Evolutionary conservation across 169 alveolate species (phyloP), one percentile per base, ranked within the genome.

Genomic region (Cryptosporidium meleagridis): DNA sequence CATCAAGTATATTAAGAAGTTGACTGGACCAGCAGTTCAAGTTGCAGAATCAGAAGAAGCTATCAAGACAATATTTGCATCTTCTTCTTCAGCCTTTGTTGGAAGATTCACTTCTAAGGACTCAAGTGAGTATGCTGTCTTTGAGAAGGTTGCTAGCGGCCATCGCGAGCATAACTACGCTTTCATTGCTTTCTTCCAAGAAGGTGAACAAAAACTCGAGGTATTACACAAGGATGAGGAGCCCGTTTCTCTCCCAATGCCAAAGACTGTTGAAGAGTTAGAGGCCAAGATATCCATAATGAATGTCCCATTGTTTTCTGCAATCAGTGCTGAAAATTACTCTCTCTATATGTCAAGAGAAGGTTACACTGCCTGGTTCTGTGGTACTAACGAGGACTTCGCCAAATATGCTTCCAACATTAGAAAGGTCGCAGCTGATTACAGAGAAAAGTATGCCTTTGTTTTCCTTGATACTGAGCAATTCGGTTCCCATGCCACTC

Each of bases 11-110:
- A 92, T 96, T 48, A 85, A 80, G 84, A 96, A 94, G 92, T 94
- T 92, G 93, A 93, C 96, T 31, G 97, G 97, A 23, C 96, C 97
- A 39, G 96, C 97, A n/a, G 92, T 93, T 35, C 91, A 91, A 9
- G 73, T 70, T 62, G 85, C 91, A 26, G 72, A 59, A 1, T 45
- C 75, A 1, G 87, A 65, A 21, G 92, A 84, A 1, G 70, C 52
- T 18, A 52, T 58, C 37, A 84, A 53, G 58, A 31, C 69, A 0
- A 84, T 87, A n/a, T 29, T 65, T 29, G 73, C 80, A 0, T 45
- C 69, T 26, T 80, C 75, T 23, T 58, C 89, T 21, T 80, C 89
- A 41, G 89, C 89, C 8, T 80, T 80, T 59, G 75, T 80, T 80
- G 89, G 89, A 44, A 59, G 52, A 44, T 80, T 80, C 39, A 62